Percentiles rank a stretch among this genome's conserved stretches.
phyloP scores from a whole-genome alignment of 2,329 filamentous ascomycete genomes.

The Alternaria sp. region DNA sequence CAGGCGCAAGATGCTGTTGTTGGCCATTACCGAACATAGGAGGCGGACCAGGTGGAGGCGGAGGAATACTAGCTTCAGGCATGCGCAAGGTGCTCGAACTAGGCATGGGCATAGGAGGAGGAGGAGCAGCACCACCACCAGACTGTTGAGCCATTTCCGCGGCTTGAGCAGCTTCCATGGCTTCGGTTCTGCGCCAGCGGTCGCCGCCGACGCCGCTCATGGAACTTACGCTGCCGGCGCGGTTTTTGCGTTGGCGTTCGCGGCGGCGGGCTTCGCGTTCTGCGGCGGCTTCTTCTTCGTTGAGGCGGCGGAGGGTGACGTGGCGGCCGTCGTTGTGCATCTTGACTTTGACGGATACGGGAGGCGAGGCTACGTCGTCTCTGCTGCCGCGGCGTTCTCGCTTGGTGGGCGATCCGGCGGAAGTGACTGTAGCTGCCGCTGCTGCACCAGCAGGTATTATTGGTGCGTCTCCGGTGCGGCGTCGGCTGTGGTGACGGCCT shows the following conservation, averaged over 20 bases:
- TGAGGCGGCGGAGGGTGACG: conserved; percentile 66
- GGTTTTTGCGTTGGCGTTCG: conserved; percentile 51
- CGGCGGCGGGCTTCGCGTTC: conserved; percentile 62
- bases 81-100: conserved; percentile 35
- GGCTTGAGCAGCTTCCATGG: conserved; percentile 44
- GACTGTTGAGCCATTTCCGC: conserved; percentile 35
- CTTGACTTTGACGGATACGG: conserved; percentile 68
- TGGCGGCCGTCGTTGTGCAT: conserved; percentile 69
- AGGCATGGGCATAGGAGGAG: conserved; percentile 37
- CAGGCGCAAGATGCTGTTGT: conserved; percentile 10
- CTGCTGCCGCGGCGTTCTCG: conserved; percentile 40
- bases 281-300: conserved; percentile 67
- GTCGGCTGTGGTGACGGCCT: conserved; percentile 42
- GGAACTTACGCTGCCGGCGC: conserved; percentile 50
- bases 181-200: conserved; percentile 49
- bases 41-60: conserved; percentile 41
- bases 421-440: conserved; percentile 32
- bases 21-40: conserved; percentile 20
- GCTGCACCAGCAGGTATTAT: conserved; percentile 37
- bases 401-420: conserved; percentile 38
- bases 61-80: conserved; percentile 38
- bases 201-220: conserved; percentile 46
- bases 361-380: conserved; percentile 60
- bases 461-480: conserved; percentile 34
- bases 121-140: conserved; percentile 20